phyloP scores from a whole-genome alignment of 441 rosid genomes.

The Hura crepitans region DNA sequence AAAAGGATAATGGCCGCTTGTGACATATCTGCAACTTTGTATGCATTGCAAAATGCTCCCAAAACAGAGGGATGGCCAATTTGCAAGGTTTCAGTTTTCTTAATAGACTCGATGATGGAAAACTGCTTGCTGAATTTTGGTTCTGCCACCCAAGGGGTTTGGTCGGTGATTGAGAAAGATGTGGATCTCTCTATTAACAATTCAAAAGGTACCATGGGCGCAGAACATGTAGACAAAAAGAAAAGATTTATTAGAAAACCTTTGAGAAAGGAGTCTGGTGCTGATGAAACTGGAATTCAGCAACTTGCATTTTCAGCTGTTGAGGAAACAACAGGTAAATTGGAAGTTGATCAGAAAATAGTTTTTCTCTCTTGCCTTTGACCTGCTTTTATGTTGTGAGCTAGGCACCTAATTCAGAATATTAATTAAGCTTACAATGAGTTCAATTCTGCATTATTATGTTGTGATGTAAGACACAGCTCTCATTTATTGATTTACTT shows the following conservation, averaged over 20 bases:
- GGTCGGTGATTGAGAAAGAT: constrained; percentile 72
- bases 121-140: constrained; percentile 50
- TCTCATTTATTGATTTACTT: background rate
- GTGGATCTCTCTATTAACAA: constrained; percentile 26
- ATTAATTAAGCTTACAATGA: background rate
- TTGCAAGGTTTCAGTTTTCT: constrained; percentile 52
- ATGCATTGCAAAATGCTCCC: constrained; percentile 41
- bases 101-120: constrained; percentile 52
- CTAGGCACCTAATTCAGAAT: background rate
- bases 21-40: constrained; percentile 44
- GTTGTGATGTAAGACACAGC: too few species aligned
- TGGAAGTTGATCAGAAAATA: too few species aligned
- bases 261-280: constrained; percentile 24
- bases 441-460: background rate
- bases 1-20: constrained; percentile 66
- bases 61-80: constrained; percentile 50
- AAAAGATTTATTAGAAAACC: constrained; percentile 32
- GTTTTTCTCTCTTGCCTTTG: too few species aligned
- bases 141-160: constrained; percentile 55
- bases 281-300: constrained; percentile 41
- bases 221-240: constrained; percentile 34
- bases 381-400: constrained; percentile 8
- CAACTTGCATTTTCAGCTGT: constrained; percentile 63
- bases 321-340: constrained; percentile 59
- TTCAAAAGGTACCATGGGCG: constrained; percentile 23